A percentile compares a stretch with the other conserved stretches of the same genome.
Evolutionary conservation across 768 basidiomycete species (phyloP).

Genomic region (Lenzites betulinus): DNA sequence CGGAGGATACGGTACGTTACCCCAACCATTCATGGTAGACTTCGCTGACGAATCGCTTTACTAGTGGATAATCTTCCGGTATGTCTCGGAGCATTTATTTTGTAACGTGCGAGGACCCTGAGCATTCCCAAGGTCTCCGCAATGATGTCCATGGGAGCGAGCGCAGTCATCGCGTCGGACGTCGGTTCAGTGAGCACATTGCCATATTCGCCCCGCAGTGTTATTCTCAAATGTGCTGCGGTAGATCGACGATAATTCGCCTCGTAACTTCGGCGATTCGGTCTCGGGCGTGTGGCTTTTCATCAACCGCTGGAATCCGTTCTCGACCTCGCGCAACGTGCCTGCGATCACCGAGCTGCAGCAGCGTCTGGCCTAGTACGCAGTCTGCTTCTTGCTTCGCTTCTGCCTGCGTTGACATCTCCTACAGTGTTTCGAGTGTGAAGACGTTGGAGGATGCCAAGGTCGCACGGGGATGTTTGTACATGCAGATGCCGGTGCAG

Average conservation of each 20-base stretch:
- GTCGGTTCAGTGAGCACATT: conserved; percentile 74
- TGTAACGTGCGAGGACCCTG: not conserved
- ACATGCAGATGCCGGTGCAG: conserved; percentile 95
- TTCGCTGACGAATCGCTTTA: conserved; percentile 12
- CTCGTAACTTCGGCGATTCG: conserved; percentile 91
- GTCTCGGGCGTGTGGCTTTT: conserved; percentile 97
- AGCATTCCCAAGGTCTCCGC: conserved; percentile 63
- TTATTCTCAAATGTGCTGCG: not conserved
- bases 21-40: not conserved
- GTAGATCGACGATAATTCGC: conserved; percentile 92
- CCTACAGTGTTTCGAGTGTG: conserved; percentile 88
- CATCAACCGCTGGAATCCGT: conserved; percentile 91
- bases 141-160: conserved; percentile 91
- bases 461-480: conserved; percentile 81
- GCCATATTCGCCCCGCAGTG: not conserved
- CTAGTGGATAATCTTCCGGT: conserved; percentile 90
- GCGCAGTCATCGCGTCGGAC: conserved; percentile 88
- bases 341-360: conserved; percentile 94
- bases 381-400: conserved; percentile 16
- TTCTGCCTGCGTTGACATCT: not conserved
- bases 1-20: conserved; percentile 75
- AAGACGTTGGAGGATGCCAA: conserved; percentile 97
- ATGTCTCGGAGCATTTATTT: conserved; percentile 21
- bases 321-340: conserved; percentile 72
- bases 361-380: conserved; percentile 92